A percentile compares a stretch with the other conserved stretches of the same genome.
Conservation (phyloP, 202 grass and related monocot genomes). For the Carex sylvatica region DNA sequence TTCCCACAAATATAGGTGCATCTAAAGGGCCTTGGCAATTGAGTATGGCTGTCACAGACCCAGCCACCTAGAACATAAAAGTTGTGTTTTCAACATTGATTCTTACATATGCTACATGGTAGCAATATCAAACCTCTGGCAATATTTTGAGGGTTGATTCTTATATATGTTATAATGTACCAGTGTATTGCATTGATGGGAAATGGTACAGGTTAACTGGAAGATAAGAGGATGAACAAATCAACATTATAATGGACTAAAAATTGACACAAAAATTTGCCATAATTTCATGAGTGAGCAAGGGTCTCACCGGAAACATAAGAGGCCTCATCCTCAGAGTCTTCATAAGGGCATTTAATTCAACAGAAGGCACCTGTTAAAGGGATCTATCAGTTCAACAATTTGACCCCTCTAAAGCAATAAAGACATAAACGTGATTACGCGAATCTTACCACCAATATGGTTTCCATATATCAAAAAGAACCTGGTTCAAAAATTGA, state of each 20-base stretch:
- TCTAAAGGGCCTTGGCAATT: constrained; percentile 98
- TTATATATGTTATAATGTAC: too few relatives aligned
- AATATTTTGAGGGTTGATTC: background rate
- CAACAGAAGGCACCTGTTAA: constrained; percentile 82
- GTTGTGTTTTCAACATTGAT: background rate
- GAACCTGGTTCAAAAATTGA: constrained; percentile 1
- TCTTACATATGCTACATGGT: background rate
- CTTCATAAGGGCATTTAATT: constrained; percentile 97
- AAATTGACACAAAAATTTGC: background rate
- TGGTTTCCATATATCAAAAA: background rate
- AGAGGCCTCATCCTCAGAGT: constrained; percentile 84
- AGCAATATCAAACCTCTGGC: background rate
- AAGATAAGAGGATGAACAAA: background rate
- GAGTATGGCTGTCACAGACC: constrained; percentile 90
- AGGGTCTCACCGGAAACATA: constrained; percentile 70
- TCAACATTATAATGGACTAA: background rate
- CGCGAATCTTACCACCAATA: background rate
- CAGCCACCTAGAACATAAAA: constrained; percentile 69
- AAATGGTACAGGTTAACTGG: background rate
- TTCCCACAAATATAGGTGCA: constrained; percentile 96
- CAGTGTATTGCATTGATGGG: background rate
- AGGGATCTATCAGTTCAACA: constrained; percentile 32
- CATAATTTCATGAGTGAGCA: background rate
- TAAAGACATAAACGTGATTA: constrained; percentile 13
- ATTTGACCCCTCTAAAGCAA: constrained; percentile 18